phyloP scores from a whole-genome alignment of 768 basidiomycete species.

The Sporobolomyces roseus region DNA sequence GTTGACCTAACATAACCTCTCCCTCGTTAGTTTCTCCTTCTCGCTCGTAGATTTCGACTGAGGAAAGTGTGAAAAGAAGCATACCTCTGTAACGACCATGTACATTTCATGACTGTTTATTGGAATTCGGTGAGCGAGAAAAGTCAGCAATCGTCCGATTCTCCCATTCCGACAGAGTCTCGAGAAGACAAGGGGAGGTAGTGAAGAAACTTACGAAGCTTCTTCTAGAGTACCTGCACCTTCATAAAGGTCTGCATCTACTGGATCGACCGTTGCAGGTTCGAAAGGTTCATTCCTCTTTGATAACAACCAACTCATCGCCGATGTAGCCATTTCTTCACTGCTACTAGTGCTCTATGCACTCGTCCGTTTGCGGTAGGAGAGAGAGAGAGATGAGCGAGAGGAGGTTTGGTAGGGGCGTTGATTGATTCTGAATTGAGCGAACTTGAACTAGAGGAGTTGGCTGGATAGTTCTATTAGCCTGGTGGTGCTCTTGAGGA shows the following conservation, averaged over 20 bases:
- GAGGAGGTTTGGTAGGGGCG: too few species aligned
- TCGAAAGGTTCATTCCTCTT: constrained; percentile 7
- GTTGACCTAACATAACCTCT: too few species aligned
- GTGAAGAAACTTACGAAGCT: constrained; percentile 24
- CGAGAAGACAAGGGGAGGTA: background rate
- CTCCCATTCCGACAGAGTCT: background rate
- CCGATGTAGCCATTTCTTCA: background rate
- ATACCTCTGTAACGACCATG: constrained; percentile 31
- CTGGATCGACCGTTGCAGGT: constrained; percentile 16
- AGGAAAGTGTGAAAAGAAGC: background rate
- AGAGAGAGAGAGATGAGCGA: background rate
- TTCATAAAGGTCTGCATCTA: constrained; percentile 16
- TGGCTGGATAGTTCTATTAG: too few species aligned
- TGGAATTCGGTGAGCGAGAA: too few species aligned
- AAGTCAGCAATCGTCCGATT: background rate
- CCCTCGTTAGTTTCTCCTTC: too few species aligned
- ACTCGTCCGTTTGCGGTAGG: background rate
- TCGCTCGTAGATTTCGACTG: too few species aligned
- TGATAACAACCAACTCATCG: constrained; percentile 3
- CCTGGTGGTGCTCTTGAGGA: too few species aligned
- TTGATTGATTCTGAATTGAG: too few species aligned
- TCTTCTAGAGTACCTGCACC: constrained; percentile 30
- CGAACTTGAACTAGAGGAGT: too few species aligned
- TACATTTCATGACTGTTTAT: constrained; percentile 35
- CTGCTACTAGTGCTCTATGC: background rate